Percentiles rank a stretch among this genome's conserved stretches.
phyloP scores from a whole-genome alignment of 2,329 filamentous ascomycete genomes.

The Pseudogymnoascus sp. region DNA sequence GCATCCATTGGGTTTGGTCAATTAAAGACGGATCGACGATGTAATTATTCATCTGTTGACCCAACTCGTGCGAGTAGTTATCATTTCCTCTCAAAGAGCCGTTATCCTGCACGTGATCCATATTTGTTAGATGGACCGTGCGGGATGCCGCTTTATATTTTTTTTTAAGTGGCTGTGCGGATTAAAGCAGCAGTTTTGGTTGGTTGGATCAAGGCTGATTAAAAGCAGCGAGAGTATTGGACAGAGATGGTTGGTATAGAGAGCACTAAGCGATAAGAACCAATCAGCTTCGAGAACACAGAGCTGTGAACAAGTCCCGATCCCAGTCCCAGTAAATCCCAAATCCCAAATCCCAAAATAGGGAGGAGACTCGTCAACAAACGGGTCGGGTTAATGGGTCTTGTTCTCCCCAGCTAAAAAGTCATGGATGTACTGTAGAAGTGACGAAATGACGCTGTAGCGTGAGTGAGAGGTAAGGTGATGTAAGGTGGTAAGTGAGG shows the following conservation, averaged over 20 bases:
- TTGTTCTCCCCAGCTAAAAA: background rate
- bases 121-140: conserved; percentile 1
- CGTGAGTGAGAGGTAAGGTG: background rate
- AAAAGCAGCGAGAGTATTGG: conserved; percentile 6
- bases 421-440: background rate
- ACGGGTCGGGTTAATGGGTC: background rate
- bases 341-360: background rate
- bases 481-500: background rate
- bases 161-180: background rate
- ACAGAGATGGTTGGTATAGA: background rate
- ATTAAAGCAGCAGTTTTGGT: background rate
- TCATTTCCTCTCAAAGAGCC: background rate
- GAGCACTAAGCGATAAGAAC: conserved; percentile 1
- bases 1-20: conserved; percentile 10
- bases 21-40: conserved; percentile 10
- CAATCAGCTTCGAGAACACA: conserved; percentile 7
- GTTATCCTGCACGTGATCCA: conserved; percentile 12
- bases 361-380: background rate
- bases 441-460: background rate
- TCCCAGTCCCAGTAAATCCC: background rate
- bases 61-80: background rate
- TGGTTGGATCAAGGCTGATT: background rate
- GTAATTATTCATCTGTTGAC: background rate
- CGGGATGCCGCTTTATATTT: conserved; percentile 7
- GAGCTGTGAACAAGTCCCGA: background rate